Percentiles rank a stretch among this genome's conserved stretches.
These are phyloP conservation scores for Alternaria alternata DNA, from an alignment of 2,329 filamentous ascomycete species.

Conservation along the genomic window DNA sequence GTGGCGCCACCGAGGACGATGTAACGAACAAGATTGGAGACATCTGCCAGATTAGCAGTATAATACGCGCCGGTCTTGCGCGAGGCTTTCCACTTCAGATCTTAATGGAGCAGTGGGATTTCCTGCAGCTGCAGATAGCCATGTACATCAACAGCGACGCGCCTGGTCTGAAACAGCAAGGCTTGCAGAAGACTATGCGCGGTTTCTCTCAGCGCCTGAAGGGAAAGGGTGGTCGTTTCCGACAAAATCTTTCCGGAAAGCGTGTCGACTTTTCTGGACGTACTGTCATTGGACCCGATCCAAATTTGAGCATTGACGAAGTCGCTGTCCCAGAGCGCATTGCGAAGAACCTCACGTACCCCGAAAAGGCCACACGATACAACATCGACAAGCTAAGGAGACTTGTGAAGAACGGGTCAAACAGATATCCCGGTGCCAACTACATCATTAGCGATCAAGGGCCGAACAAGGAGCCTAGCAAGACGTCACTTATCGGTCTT, in stretches of 20 bases:
- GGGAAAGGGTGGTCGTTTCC: constrained; percentile 96
- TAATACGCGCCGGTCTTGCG: constrained; percentile 81
- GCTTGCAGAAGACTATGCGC: constrained; percentile 86
- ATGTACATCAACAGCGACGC: constrained; percentile 99
- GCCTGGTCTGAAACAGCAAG: constrained; percentile 87
- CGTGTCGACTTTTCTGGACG: constrained; percentile 98
- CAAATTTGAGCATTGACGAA: constrained; percentile 90
- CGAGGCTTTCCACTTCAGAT: constrained; percentile 86
- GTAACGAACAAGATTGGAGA: constrained; percentile 96
- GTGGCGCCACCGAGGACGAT: constrained; percentile 93
- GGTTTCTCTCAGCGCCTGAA: constrained; percentile 96
- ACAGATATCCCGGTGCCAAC: constrained; percentile 88
- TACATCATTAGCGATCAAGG: constrained; percentile 72
- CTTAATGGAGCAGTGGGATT: constrained; percentile 99
- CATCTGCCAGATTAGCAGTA: constrained; percentile 89
- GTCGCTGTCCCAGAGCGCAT: constrained; percentile 91
- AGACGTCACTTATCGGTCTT: constrained; percentile 72
- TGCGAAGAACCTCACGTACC: constrained; percentile 96
- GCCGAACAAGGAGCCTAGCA: constrained; percentile 61
- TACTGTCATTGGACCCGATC: constrained; percentile 97
- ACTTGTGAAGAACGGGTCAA: constrained; percentile 77
- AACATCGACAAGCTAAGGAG: constrained; percentile 83
- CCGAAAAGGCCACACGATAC: constrained; percentile 83
- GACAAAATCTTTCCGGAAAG: constrained; percentile 96
- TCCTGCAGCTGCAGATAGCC: constrained; percentile 90